These are phyloP conservation scores for Sicyos baderoa DNA, from an alignment of 306 rosid genomes.

Conservation along the genomic window DNA sequence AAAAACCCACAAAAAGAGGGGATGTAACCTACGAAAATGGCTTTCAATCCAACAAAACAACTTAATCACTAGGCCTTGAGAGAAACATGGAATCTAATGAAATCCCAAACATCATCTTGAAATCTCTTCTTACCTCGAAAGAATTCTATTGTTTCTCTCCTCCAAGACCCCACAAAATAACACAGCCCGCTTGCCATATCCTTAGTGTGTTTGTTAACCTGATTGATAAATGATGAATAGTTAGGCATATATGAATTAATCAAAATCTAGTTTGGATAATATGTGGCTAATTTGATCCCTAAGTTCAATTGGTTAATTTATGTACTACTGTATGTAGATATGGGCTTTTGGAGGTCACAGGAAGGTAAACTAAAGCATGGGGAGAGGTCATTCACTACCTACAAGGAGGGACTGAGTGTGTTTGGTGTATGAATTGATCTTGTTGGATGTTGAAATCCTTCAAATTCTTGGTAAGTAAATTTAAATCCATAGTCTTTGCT, in stretches of 20 bases:
- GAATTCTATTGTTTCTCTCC: too few species aligned
- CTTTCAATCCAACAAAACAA: too few species aligned
- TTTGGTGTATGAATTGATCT: background rate
- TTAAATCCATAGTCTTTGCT: slow-evolving; percentile 2
- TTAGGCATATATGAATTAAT: background rate
- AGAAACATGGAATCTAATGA: too few species aligned
- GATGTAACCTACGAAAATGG: too few species aligned
- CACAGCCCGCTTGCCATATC: too few species aligned
- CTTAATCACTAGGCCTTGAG: too few species aligned
- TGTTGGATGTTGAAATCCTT: background rate
- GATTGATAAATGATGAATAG: background rate
- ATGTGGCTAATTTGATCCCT: background rate
- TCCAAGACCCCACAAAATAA: too few species aligned
- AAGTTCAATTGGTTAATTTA: background rate
- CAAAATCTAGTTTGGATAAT: slow-evolving; percentile 6
- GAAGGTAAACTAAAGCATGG: slow-evolving; percentile 31
- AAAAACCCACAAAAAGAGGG: too few species aligned
- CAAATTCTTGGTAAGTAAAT: background rate
- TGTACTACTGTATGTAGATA: slow-evolving; percentile 24
- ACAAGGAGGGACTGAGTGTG: background rate
- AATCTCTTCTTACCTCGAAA: background rate
- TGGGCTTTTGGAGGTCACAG: slow-evolving; percentile 56
- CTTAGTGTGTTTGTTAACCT: slow-evolving; percentile 20
- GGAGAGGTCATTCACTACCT: background rate
- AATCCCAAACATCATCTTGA: background rate